These are phyloP conservation scores for Eutrema yunnanense DNA, from an alignment of 345 rosid genomes.

Conservation along the genomic window DNA sequence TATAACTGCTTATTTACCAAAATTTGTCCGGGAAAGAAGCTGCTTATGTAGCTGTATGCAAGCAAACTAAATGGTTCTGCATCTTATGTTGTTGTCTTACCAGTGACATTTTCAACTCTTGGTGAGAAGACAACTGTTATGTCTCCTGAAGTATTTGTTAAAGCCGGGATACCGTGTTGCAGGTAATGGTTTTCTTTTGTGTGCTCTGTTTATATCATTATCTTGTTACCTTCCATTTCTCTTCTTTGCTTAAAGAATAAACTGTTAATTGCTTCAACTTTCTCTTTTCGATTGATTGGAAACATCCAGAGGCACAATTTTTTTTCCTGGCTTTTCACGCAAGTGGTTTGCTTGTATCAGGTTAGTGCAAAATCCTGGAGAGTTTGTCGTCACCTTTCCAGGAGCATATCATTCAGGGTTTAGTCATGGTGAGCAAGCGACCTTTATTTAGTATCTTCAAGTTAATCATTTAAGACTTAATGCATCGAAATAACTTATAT, in stretches of 20 bases:
- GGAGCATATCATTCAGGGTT: slow-evolving; percentile 99
- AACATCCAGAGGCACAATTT: not conserved
- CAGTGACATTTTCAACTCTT: slow-evolving; percentile 82
- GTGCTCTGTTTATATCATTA: slow-evolving; percentile 21
- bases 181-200: slow-evolving; percentile 44
- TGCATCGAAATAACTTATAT: not conserved
- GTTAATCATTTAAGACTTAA: not conserved
- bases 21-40: not conserved
- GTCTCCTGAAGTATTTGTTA: slow-evolving; percentile 92
- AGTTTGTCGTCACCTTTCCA: slow-evolving; percentile 96
- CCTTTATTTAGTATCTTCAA: not conserved
- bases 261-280: not conserved
- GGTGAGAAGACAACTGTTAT: slow-evolving; percentile 98
- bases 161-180: slow-evolving; percentile 97
- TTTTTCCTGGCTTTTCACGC: not conserved
- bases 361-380: slow-evolving; percentile 92
- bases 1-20: not conserved
- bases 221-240: not conserved
- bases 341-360: slow-evolving; percentile 32
- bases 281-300: not conserved
- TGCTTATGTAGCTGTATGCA: not conserved
- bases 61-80: slow-evolving; percentile 4
- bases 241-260: not conserved
- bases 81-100: slow-evolving; percentile 2
- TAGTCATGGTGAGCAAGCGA: slow-evolving; percentile 70